phyloP scores from a whole-genome alignment of 139 green algal species.

The Volvox reticuliferus region DNA sequence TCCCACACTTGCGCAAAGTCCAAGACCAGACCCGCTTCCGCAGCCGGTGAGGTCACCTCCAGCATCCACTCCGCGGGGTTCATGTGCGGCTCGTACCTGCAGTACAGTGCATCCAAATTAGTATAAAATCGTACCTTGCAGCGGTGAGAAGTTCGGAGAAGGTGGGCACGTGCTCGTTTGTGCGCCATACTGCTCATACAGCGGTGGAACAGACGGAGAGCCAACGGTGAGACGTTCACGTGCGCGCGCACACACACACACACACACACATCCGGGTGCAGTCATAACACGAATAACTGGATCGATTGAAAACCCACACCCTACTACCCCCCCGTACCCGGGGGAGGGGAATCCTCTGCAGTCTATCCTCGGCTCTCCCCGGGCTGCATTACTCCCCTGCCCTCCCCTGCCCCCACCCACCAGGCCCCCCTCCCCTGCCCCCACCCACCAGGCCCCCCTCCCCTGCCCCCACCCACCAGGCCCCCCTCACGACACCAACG shows the following conservation, averaged over 20 bases:
- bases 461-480: too few species aligned
- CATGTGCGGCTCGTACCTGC: background rate
- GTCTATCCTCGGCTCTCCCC: too few species aligned
- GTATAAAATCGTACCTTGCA: background rate
- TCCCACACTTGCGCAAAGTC: constrained; percentile 33
- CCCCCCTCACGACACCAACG: constrained; percentile 73
- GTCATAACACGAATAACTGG: too few species aligned
- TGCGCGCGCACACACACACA: background rate
- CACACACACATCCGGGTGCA: too few species aligned
- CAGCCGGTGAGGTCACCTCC: constrained; percentile 53
- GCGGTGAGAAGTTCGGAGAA: background rate
- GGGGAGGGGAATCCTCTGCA: too few species aligned
- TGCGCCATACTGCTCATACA: background rate
- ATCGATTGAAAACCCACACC: too few species aligned
- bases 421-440: too few species aligned
- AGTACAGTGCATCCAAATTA: background rate
- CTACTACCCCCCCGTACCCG: too few species aligned
- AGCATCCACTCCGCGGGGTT: constrained; percentile 92
- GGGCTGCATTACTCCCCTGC: too few species aligned
- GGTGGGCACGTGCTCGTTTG: background rate
- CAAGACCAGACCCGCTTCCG: background rate
- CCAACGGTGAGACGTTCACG: background rate
- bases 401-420: too few species aligned
- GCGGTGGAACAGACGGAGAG: background rate
- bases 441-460: too few species aligned